Evolutionary conservation across 108 stramenopile genomes (phyloP), one percentile per base, ranked within the genome.

Genomic region (Fistulifera solaris): DNA sequence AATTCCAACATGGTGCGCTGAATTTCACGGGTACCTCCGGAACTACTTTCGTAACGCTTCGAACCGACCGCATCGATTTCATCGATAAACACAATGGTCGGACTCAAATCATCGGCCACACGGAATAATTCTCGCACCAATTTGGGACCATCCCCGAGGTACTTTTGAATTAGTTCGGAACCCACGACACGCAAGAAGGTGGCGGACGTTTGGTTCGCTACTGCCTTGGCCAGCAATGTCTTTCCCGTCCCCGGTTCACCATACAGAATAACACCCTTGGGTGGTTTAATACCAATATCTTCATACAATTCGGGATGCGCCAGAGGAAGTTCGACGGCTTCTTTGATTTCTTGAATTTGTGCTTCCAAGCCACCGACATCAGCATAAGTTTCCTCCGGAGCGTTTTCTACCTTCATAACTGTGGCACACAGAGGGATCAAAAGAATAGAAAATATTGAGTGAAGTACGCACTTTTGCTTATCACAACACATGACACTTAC

Each of bases 391-490:
- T 99, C 99, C 21, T 94, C 61, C 13, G 99, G 99, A 1, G 96
- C 96, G 77, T 98, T 97, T 56, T 99, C 99, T 7, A 99, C 99
- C 84, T 99, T 98, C 99, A 99, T 99, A 48, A 97, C 95, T 11
- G 75, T 71, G n/a, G n/a, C n/a, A n/a, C n/a, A n/a, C n/a, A n/a
- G n/a, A n/a, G n/a, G n/a, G n/a, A n/a, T n/a, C n/a, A n/a, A n/a
- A n/a, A n/a, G n/a, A n/a, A n/a, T n/a, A n/a, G n/a, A n/a, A n/a
- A n/a, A n/a, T n/a, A n/a, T n/a, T n/a, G n/a, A n/a, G n/a, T n/a
- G n/a, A n/a, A n/a, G n/a, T n/a, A n/a, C n/a, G n/a, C n/a, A n/a
- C n/a, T n/a, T n/a, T n/a, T n/a, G n/a, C n/a, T n/a, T n/a, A 35
- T 35, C 31, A 35, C 31, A 35, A 35, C 31, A 35, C 8, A 35